Evolutionary conservation across 2,329 filamentous ascomycete species (phyloP).

Genomic region (Aspergillus phoenicis): DNA sequence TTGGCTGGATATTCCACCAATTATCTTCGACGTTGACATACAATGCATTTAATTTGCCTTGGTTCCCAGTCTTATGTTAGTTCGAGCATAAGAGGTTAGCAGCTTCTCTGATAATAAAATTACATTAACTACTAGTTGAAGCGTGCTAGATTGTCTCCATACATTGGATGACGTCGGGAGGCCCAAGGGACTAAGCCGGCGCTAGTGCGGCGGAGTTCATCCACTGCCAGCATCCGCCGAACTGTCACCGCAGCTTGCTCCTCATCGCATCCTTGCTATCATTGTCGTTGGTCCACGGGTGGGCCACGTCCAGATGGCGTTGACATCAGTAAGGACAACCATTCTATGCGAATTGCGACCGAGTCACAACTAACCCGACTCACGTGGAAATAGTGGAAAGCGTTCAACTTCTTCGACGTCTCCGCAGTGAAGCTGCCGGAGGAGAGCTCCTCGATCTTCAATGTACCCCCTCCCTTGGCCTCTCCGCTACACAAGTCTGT

Average conservation of each 20-base stretch:
- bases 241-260: slow-evolving; percentile 5
- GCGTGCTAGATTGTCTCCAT: not conserved
- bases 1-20: too few species aligned
- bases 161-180: not conserved
- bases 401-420: slow-evolving; percentile 99
- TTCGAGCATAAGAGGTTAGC: too few species aligned
- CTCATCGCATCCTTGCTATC: slow-evolving; percentile 22
- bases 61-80: too few species aligned
- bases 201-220: slow-evolving; percentile 24
- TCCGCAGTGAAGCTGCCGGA: slow-evolving; percentile 77
- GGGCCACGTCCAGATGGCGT: slow-evolving; percentile 42
- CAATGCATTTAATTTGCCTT: too few species aligned
- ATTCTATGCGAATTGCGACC: not conserved
- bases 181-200: not conserved
- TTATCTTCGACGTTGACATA: too few species aligned
- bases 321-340: slow-evolving; percentile 42
- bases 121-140: too few species aligned
- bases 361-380: slow-evolving; percentile 13
- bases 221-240: slow-evolving; percentile 12
- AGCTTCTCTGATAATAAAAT: too few species aligned
- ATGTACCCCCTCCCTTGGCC: slow-evolving; percentile 58
- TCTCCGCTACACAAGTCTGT: not conserved
- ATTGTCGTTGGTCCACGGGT: slow-evolving; percentile 32
- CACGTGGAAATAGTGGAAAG: slow-evolving; percentile 76
- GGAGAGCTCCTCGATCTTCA: slow-evolving; percentile 76